Base-by-base conservation (phyloP, 192 early-diverging fungal species). In the Obelidium mucronatum region DNA sequence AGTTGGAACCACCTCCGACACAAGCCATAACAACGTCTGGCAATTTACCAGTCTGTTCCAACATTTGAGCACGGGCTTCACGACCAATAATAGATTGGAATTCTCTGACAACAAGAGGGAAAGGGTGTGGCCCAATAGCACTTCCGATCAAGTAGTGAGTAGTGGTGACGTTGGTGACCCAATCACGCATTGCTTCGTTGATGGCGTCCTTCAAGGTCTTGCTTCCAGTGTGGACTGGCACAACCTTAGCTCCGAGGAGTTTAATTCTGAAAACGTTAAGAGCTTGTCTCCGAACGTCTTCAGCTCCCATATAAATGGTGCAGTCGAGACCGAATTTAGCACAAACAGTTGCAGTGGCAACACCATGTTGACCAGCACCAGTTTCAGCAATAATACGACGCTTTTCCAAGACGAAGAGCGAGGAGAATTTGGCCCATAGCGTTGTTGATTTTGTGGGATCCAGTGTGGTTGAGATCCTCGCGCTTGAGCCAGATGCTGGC, bases 371-470 rank as follows among this genome's bases (percentile, higher is more conserved):
- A 13, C 97, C 97, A 56, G 97, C 96, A 54, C 97, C 96, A 15
- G 97, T 99, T 78, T 99, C 97, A 60, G 97, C 96, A 87, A 99
- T 99, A 67, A 98, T 98, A 76, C 96, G 90, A 65, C 88, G 92
- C 87, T 99, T 99, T n/a, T 77, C 96, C 96, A 40, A 99, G 83
- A 40, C 96, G 91, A 85, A 95, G 94, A 44, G 97, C 97, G 31
- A 99, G 82, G 65, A 99, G 86, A 31, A 94, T 87, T 82, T 99
- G 97, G 37, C 96, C 97, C 40, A 99, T 81, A 15, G 96, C 96
- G 66, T 99, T 99, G 86, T 99, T 99, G 87, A 99, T 95, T 84
- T 98, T 99, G 86, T 99, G 97, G 44, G 96, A 95, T 55, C 97
- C 97, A 40, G 97, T 99, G 82, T 99, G 96, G 85, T 98, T 98